Conservation (phyloP, 805 yeast species). For the Hanseniaspora valbyensis region DNA sequence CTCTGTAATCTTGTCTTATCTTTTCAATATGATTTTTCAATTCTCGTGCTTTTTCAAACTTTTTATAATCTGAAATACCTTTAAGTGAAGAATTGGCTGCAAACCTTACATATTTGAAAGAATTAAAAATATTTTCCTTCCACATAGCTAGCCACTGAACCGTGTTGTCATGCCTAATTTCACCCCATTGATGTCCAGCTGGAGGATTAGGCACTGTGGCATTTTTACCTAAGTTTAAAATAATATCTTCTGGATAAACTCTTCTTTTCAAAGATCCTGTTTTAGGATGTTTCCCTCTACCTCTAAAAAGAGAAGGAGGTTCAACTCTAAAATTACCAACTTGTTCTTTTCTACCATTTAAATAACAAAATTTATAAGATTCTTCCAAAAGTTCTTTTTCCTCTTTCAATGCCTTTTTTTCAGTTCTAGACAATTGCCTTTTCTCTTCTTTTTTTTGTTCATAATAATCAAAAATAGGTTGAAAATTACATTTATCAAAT, state of each 20-base stretch:
- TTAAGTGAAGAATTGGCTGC: conserved; percentile 85
- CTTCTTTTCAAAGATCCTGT: conserved; percentile 85
- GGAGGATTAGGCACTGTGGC: conserved; percentile 74
- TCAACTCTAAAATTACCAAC: conserved; percentile 91
- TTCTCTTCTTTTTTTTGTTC: conserved; percentile 62
- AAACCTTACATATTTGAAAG: conserved; percentile 77
- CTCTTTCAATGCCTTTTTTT: conserved; percentile 58
- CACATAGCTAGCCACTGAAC: conserved; percentile 97
- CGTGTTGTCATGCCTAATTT: conserved; percentile 72
- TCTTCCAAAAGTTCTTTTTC: conserved; percentile 72
- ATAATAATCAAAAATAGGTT: conserved; percentile 59
- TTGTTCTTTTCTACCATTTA: conserved; percentile 82
- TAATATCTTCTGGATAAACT: conserved; percentile 80
- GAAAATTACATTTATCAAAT: conserved; percentile 67
- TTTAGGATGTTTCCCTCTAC: conserved; percentile 94
- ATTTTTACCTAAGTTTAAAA: conserved; percentile 65
- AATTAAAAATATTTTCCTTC: conserved; percentile 82
- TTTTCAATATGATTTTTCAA: conserved; percentile 58
- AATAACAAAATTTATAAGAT: conserved; percentile 62
- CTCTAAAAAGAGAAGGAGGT: conserved; percentile 93
- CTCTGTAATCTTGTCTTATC: conserved; percentile 65
- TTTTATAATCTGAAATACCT: conserved; percentile 81
- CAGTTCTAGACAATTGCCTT: conserved; percentile 56
- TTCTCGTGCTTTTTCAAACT: conserved; percentile 88
- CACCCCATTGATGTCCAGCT: conserved; percentile 83